Evolutionary conservation across 2,329 filamentous ascomycete species (phyloP).

Genomic region (Aureobasidium sp.): DNA sequence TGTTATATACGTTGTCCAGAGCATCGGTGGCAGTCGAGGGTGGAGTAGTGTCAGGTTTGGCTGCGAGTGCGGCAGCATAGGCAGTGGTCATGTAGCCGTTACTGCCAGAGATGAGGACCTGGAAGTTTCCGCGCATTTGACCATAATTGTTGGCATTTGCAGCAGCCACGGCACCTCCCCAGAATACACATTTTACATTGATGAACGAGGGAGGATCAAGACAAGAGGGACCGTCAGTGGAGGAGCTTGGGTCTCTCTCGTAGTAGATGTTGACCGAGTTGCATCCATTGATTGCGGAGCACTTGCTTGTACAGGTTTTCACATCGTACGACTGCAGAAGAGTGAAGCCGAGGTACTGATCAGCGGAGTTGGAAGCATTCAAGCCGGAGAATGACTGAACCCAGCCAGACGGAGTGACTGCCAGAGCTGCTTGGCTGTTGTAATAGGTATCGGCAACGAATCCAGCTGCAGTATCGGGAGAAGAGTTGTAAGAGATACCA

Average conservation of each 20-base stretch:
- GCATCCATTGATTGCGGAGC: constrained; percentile 16
- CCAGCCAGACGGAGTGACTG: constrained; percentile 11
- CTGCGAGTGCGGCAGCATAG: constrained; percentile 18
- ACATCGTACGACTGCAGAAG: constrained; percentile 15
- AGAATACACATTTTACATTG: constrained; percentile 27
- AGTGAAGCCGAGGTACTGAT: constrained; percentile 18
- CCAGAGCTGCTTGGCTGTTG: no score
- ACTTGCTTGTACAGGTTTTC: constrained; percentile 10
- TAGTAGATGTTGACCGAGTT: constrained; percentile 20
- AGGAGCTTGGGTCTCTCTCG: constrained; percentile 13
- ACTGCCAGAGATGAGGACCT: constrained; percentile 17
- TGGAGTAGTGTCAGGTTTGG: constrained; percentile 4
- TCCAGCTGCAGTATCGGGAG: constrained; percentile 5
- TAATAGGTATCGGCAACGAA: not conserved
- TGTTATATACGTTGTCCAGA: constrained; percentile 6
- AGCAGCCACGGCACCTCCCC: constrained; percentile 22
- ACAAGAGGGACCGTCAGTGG: constrained; percentile 18
- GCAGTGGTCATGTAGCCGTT: constrained; percentile 16
- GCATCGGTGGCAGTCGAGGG: constrained; percentile 14
- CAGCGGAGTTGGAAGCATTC: constrained; percentile 16
- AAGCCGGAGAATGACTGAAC: constrained; percentile 15
- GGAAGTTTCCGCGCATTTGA: constrained; percentile 20
- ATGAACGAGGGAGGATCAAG: constrained; percentile 22
- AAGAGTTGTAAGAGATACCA: constrained; percentile 18
- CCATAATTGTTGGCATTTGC: constrained; percentile 25